Evolutionary conservation across 2,329 filamentous ascomycete genomes (phyloP).

Genomic region (Aspergillus vadensis): DNA sequence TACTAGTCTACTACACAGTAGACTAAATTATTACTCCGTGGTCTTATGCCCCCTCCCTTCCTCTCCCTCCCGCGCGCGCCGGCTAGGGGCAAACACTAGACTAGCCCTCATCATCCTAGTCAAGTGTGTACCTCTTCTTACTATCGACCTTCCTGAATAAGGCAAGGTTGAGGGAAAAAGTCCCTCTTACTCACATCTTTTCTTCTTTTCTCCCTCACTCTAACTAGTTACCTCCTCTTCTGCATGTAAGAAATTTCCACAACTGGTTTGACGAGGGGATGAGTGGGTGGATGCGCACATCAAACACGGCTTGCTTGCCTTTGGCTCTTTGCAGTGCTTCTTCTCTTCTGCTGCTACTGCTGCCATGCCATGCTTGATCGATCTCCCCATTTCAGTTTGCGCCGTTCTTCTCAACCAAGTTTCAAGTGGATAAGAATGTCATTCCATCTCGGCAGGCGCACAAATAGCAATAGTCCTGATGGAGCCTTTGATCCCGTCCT

Average conservation of each 20-base stretch:
- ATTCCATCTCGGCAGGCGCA: neutral
- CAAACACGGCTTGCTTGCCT: too few relatives aligned
- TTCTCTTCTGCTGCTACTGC: too few relatives aligned
- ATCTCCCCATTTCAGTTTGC: neutral
- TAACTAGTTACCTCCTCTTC: neutral
- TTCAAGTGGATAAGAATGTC: too few relatives aligned
- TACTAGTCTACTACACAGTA: too few relatives aligned
- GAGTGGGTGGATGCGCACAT: neutral
- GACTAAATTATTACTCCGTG: neutral
- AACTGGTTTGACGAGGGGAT: neutral
- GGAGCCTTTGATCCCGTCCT: neutral
- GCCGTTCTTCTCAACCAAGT: too few relatives aligned
- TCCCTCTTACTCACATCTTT: neutral
- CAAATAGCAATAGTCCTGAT: neutral
- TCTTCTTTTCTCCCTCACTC: too few relatives aligned
- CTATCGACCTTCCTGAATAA: constrained; percentile 4
- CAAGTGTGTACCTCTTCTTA: neutral
- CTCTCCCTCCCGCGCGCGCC: neutral
- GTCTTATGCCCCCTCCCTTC: neutral
- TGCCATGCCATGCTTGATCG: neutral
- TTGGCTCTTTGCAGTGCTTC: too few relatives aligned
- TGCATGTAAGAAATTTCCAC: neutral
- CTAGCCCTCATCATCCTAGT: neutral
- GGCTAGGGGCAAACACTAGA: neutral
- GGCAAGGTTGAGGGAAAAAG: neutral